A percentile compares a stretch with the other conserved stretches of the same genome.
These are phyloP conservation scores for Lactifluus subvellereus DNA, from an alignment of 768 basidiomycete genomes.

Conservation along the genomic window DNA sequence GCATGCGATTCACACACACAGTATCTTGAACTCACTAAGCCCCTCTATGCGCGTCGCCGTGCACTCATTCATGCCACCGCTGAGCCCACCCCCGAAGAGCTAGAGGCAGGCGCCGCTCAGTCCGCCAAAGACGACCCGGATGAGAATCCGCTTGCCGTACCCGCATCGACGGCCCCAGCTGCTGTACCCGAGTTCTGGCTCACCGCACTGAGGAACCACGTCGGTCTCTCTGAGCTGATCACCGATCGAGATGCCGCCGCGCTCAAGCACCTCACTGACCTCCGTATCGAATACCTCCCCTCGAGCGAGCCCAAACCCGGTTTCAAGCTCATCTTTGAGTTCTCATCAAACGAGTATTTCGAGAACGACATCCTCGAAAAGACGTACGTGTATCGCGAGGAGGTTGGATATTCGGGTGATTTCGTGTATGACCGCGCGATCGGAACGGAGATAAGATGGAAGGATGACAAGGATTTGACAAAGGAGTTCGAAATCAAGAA, in stretches of 20 bases:
- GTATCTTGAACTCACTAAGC: constrained; percentile 74
- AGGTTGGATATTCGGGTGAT: constrained; percentile 94
- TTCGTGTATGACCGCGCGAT: constrained; percentile 94
- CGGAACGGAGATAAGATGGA: constrained; percentile 93
- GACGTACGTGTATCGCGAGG: constrained; percentile 89
- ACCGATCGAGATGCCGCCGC: constrained; percentile 88
- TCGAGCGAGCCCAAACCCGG: constrained; percentile 69
- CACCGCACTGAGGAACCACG: constrained; percentile 89
- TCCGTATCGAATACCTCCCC: constrained; percentile 72
- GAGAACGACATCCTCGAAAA: constrained; percentile 79
- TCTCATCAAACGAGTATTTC: constrained; percentile 82
- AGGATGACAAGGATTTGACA: constrained; percentile 96
- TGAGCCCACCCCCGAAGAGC: constrained; percentile 72
- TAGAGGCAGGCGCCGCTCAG: constrained; percentile 70
- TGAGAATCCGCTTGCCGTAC: constrained; percentile 46
- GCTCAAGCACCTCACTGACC: constrained; percentile 75
- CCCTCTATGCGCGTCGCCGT: constrained; percentile 80
- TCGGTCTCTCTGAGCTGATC: constrained; percentile 80
- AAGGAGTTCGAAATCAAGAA: constrained; percentile 98
- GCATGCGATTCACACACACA: constrained; percentile 28
- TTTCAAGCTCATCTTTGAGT: constrained; percentile 85
- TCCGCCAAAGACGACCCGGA: constrained; percentile 72
- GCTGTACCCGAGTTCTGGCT: constrained; percentile 97
- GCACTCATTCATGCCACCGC: constrained; percentile 77
- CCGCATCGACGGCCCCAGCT: constrained; percentile 29